Conservation (phyloP, 2,329 filamentous ascomycete genomes). For the Trichoderma cornu-damae region DNA sequence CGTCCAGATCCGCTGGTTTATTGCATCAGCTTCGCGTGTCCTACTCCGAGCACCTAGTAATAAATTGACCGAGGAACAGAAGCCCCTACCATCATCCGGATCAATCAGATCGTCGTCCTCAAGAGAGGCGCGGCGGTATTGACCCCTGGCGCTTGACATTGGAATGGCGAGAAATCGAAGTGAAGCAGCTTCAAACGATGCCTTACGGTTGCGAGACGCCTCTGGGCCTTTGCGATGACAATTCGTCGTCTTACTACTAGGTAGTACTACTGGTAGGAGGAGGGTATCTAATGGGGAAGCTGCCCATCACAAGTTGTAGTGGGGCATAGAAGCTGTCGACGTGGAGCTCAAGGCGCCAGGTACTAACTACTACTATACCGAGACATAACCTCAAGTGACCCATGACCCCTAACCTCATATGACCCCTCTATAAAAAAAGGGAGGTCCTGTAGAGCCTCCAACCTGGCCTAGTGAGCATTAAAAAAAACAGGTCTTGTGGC, state of each 20-base stretch:
- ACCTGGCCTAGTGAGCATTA: too few species aligned
- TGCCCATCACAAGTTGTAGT: constrained; percentile 1
- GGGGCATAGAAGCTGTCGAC: constrained; percentile 13
- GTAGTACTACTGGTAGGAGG: too few species aligned
- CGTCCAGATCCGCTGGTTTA: constrained; percentile 74
- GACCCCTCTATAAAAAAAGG: too few species aligned
- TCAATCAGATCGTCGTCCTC: constrained; percentile 71
- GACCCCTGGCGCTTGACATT: constrained; percentile 49
- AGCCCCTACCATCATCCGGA: constrained; percentile 62
- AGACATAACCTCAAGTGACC: too few species aligned
- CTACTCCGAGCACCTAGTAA: neutral
- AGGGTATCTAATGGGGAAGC: neutral
- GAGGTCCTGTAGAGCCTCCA: too few species aligned
- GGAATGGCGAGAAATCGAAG: neutral
- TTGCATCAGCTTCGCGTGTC: neutral
- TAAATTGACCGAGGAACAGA: neutral
- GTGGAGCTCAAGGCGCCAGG: neutral
- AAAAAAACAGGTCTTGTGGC: too few species aligned
- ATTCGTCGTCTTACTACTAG: neutral
- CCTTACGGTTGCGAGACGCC: neutral
- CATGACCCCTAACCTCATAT: too few species aligned
- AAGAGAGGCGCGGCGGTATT: constrained; percentile 57
- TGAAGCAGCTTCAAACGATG: neutral
- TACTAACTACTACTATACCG: too few species aligned
- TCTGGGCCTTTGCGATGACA: neutral